These are phyloP conservation scores for Rhytidiadelphus loreus DNA, from an alignment of 225 moss, liverwort and hornwort genomes.

Conservation along the genomic window DNA sequence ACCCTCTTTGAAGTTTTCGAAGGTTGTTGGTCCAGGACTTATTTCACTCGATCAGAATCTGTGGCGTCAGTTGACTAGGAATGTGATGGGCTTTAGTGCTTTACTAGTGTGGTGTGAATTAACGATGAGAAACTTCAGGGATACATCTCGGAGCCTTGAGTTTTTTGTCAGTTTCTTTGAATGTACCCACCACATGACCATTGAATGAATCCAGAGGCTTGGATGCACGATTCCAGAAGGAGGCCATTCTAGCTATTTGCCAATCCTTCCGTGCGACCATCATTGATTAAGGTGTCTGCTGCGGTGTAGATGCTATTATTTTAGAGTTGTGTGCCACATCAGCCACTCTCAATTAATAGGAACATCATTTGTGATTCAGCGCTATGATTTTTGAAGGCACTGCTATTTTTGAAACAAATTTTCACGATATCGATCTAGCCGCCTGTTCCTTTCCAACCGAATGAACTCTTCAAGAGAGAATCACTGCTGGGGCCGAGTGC, in stretches of 20 bases:
- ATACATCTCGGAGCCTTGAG: too few species aligned
- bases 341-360: neutral
- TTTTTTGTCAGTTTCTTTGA: neutral
- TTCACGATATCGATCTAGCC: neutral
- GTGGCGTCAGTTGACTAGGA: neutral
- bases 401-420: neutral
- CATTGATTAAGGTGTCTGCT: constrained; percentile 47
- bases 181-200: neutral
- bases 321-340: neutral
- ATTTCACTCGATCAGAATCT: neutral
- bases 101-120: too few species aligned
- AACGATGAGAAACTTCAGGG: neutral
- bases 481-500: neutral
- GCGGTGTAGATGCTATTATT: neutral
- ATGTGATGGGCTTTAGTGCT: neutral
- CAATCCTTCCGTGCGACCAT: constrained; percentile 64
- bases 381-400: neutral
- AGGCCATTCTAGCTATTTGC: constrained; percentile 40
- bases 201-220: constrained; percentile 35
- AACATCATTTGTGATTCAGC: neutral
- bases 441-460: neutral
- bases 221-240: constrained; percentile 63
- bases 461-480: neutral
- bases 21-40: neutral
- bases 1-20: neutral